Evolutionary conservation across 306 rosid genomes (phyloP), one percentile per base, ranked within the genome.

Genomic region (Adenanthera pavonina): DNA sequence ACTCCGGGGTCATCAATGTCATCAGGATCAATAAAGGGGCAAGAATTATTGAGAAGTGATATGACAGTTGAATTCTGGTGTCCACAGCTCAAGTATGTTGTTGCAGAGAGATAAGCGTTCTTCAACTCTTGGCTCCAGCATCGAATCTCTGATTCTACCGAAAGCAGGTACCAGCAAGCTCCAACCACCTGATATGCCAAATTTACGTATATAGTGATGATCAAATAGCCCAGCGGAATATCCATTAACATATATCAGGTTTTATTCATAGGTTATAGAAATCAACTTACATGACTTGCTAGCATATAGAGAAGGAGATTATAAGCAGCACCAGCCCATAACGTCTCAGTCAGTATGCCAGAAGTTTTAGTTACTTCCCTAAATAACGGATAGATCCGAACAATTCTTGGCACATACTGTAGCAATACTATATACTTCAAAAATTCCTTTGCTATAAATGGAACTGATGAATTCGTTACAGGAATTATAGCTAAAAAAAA

Each of bases 311-410:
- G 91, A 62, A 80, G 82, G 67, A 95, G 95, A 91, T 95, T 92
- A 84, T 52, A 89, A 43, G 86, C 93, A 88, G 99, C 97, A 64
- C 95, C 92, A 82, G 93, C 90, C 97, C 95, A 91, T 11, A 93
- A 95, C 16, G 90, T 95, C 85, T 91, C 92, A 40, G 95, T 91
- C 73, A 95, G 84, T 85, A 88, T 89, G 79, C 99, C 97, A 33
- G 93, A 90, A 53, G 92, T 88, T 79, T 87, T 87, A 3, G 91
- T 93, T 69, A 92, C 97, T 91, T 91, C 93, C 43, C 43, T 78
- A 84, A 80, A 93, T 12, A 93, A 78, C 13, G 97, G 99, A 86
- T 13, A 30, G 44, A 95, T 91, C 76, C 97, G 81, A 40, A 81
- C 3, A 64, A 95, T 73, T 76, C 99, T 93, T 10, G 99, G 97